Evolutionary conservation across 306 rosid species (phyloP), one percentile per base, ranked within the genome.

Genomic region (Oxytropis ochrocephala): DNA sequence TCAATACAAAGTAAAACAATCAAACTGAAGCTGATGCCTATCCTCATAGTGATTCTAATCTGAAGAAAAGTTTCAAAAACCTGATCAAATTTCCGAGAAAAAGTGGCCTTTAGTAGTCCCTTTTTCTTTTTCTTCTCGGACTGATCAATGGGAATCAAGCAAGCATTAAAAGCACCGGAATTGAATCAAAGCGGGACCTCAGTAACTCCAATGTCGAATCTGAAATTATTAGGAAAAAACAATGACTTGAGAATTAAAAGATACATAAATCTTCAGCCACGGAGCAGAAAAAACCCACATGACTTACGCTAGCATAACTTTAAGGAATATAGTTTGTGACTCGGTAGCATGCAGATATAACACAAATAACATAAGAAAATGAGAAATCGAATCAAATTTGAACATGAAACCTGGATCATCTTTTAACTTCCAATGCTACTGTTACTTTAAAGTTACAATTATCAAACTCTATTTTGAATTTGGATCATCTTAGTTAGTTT

Each of bases 141-240:
- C 76, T 78, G 82, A 41, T 90, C 96, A 58, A 11, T 14, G 3
- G 97, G 97, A 73, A 94, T 81, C 82, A 94, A 88, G 77, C 83
- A 30, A 54, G 73, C 86, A 82, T 90, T 94, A 75, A 94, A 90
- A 79, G 95, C 98, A 66, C 89, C 1, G 98, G 98, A 68, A 94
- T 85, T 33, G 98, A 75, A 33, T 67, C 82, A 80, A 94, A 94
- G 56, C 98, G 95, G 74, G 92, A 85, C 77, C 97, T 81, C 70
- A 94, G 79, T 79, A 94, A 79, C 49, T 80, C 96, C 82, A 94
- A 74, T 46, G 96, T 90, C 98, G 95, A 79, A 94, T 94, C 98
- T 94, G 81, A 72, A 81, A 81, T 62, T 13, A 81, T 62, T 11
- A 58, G 70, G 58, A 72, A 52, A 33, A 85, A 69, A 63, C 24